phyloP scores from a whole-genome alignment of 805 yeast genomes.

The Candida arabinofermentans region DNA sequence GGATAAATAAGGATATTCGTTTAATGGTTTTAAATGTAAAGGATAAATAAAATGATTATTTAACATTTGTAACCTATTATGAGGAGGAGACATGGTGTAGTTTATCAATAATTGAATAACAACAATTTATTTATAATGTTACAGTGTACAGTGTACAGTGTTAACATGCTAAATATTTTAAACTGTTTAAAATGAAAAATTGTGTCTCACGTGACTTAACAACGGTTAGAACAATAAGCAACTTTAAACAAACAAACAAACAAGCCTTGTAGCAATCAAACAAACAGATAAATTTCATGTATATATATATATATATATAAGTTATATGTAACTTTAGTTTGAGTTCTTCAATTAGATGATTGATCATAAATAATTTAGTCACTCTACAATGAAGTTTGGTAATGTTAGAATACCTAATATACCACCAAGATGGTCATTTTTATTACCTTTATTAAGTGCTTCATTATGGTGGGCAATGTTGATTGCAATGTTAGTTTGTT shows the following conservation, averaged over 20 bases:
- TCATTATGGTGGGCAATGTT: slow-evolving; percentile 91
- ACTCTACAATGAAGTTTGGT: slow-evolving; percentile 4
- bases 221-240: too few relatives aligned
- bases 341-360: not conserved
- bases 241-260: too few relatives aligned
- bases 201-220: too few relatives aligned
- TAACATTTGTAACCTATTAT: slow-evolving; percentile 19
- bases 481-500: slow-evolving; percentile 67
- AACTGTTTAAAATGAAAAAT: too few relatives aligned
- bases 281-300: too few relatives aligned
- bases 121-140: not conserved
- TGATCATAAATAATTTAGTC: not conserved
- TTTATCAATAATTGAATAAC: not conserved
- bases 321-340: not conserved
- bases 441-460: slow-evolving; percentile 61
- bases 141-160: too few relatives aligned
- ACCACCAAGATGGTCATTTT: slow-evolving; percentile 25
- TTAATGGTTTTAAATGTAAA: slow-evolving; percentile 1
- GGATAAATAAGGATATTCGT: slow-evolving; percentile 22
- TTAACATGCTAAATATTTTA: too few relatives aligned
- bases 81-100: not conserved
- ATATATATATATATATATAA: too few relatives aligned
- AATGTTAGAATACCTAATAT: slow-evolving; percentile 21
- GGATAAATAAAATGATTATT: slow-evolving; percentile 12
- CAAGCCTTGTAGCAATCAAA: too few relatives aligned